Percentiles rank a stretch among this genome's conserved stretches.
These are phyloP conservation scores for Cryptosporidium canis DNA, from an alignment of 169 alveolate genomes.

Conservation along the genomic window DNA sequence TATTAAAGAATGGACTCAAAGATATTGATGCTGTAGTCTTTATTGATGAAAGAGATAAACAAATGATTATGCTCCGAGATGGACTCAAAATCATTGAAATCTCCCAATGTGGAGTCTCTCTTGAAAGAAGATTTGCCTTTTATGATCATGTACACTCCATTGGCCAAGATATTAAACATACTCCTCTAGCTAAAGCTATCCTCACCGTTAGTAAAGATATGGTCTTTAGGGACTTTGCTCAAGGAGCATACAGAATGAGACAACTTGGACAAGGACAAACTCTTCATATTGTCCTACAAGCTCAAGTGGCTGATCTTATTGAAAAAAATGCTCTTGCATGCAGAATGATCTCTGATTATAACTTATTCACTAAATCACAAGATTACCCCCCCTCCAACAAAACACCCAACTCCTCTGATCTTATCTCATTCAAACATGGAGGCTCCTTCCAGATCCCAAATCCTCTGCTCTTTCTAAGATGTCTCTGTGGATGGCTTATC, in stretches of 20 bases:
- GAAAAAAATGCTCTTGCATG: slow-evolving; percentile 34
- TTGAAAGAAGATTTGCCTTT: slow-evolving; percentile 86
- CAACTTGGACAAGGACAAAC: slow-evolving; percentile 87
- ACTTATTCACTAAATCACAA: slow-evolving; percentile 37
- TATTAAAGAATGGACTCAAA: slow-evolving; percentile 79
- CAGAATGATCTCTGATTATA: slow-evolving; percentile 1
- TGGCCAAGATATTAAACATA: slow-evolving; percentile 91
- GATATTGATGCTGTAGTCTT: slow-evolving; percentile 84
- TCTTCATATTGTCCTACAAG: slow-evolving; percentile 81
- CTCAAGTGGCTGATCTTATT: slow-evolving; percentile 82
- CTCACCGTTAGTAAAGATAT: slow-evolving; percentile 90
- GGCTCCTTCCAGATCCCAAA: slow-evolving; percentile 45
- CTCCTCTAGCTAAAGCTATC: slow-evolving; percentile 86
- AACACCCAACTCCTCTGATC: not conserved
- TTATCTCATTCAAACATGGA: not conserved
- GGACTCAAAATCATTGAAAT: slow-evolving; percentile 79
- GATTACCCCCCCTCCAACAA: slow-evolving; percentile 63
- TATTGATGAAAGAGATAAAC: slow-evolving; percentile 76
- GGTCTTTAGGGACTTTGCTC: slow-evolving; percentile 88
- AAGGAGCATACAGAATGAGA: slow-evolving; percentile 92
- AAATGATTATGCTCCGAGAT: slow-evolving; percentile 76
- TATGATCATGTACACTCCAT: slow-evolving; percentile 92
- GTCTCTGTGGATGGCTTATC: slow-evolving; percentile 79
- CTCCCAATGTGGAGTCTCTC: slow-evolving; percentile 87
- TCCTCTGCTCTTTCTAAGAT: slow-evolving; percentile 76